These are phyloP conservation scores for Cucurbitaria berberidis DNA, from an alignment of 2,329 filamentous ascomycete genomes.

Conservation along the genomic window DNA sequence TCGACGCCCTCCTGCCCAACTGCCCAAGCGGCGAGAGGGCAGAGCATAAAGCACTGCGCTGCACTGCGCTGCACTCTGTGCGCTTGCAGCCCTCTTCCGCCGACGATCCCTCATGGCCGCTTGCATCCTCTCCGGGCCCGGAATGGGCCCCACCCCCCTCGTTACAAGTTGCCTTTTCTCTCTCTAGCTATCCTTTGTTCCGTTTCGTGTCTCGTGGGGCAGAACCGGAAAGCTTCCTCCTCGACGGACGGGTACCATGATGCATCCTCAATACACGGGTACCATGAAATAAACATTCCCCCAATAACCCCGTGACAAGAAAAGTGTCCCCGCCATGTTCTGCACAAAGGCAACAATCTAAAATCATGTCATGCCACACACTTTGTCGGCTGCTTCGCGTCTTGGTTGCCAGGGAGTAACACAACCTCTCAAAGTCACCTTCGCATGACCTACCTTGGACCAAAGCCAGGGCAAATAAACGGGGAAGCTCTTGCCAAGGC, in stretches of 20 bases:
- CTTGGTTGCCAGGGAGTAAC: constrained; percentile 16
- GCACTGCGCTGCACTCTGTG: too few relatives aligned
- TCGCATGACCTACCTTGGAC: constrained; percentile 21
- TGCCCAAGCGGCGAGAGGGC: constrained; percentile 31
- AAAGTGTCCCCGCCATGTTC: too few relatives aligned
- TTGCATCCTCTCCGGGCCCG: too few relatives aligned
- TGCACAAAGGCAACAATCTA: background rate
- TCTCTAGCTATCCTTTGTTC: constrained; percentile 8
- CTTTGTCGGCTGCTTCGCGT: background rate
- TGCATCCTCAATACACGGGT: too few relatives aligned
- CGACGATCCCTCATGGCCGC: constrained; percentile 18
- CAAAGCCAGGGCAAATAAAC: constrained; percentile 11
- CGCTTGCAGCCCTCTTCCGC: background rate
- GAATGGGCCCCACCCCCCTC: too few relatives aligned
- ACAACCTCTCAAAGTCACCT: constrained; percentile 28
- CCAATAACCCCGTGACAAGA: too few relatives aligned
- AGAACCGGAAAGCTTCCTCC: background rate
- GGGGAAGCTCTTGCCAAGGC: too few relatives aligned
- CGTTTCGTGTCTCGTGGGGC: constrained; percentile 21
- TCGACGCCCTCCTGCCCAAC: constrained; percentile 27
- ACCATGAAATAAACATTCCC: too few relatives aligned
- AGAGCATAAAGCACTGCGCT: constrained; percentile 19
- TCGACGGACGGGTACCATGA: background rate
- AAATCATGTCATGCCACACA: too few relatives aligned
- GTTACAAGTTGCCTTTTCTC: background rate